phyloP scores from a whole-genome alignment of 345 rosid genomes.

The Brassica carinata region DNA sequence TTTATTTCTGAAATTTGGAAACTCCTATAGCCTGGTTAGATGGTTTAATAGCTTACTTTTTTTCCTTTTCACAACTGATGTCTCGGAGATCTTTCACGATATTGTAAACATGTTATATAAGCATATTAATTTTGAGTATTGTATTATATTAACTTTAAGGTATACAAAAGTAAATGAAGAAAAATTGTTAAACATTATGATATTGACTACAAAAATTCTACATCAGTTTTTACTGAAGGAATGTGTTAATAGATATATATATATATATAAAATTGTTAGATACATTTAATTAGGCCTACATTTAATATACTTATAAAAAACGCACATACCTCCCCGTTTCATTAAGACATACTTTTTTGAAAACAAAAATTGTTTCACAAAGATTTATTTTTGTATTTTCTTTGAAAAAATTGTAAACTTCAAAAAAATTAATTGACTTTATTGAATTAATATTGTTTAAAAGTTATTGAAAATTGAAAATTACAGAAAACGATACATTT shows the following conservation, averaged over 20 bases:
- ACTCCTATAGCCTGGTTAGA: not conserved
- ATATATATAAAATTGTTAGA: not conserved
- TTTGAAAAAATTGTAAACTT: no score
- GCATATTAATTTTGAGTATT: not conserved
- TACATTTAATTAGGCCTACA: not conserved
- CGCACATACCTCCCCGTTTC: not conserved
- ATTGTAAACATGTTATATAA: not conserved
- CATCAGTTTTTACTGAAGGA: not conserved
- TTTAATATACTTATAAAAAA: not conserved
- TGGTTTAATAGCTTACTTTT: not conserved
- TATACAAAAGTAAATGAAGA: not conserved
- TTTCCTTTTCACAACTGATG: not conserved
- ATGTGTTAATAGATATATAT: not conserved
- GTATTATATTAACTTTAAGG: no score
- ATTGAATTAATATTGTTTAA: no score
- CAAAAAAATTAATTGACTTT: no score
- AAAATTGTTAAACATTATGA: not conserved
- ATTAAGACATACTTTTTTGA: no score
- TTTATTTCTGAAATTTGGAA: not conserved
- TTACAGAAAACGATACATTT: not conserved
- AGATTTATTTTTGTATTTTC: not conserved
- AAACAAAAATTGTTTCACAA: no score
- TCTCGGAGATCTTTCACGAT: not conserved
- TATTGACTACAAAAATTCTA: not conserved
- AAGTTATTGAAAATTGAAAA: no score